These are phyloP conservation scores for Graphilbum fragrans DNA, from an alignment of 2,329 filamentous ascomycete genomes.

Conservation along the genomic window DNA sequence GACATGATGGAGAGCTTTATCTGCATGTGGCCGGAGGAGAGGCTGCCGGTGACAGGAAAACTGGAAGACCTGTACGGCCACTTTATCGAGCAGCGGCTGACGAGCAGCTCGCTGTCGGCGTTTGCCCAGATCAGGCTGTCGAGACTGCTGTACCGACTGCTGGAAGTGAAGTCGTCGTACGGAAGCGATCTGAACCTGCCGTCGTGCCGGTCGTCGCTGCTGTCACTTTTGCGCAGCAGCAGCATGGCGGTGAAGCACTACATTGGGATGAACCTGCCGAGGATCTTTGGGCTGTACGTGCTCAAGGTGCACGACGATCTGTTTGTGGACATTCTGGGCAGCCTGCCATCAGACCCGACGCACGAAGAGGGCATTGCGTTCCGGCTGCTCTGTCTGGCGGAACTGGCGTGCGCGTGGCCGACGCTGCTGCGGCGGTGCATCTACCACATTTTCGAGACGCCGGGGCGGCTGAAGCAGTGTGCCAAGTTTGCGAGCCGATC, in stretches of 20 bases:
- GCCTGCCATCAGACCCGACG: slow-evolving; percentile 59
- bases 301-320: slow-evolving; percentile 73
- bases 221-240: slow-evolving; percentile 57
- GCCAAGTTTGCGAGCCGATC: slow-evolving; percentile 61
- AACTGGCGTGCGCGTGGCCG: slow-evolving; percentile 71
- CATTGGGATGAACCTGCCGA: slow-evolving; percentile 56
- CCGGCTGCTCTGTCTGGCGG: slow-evolving; percentile 63
- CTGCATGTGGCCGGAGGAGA: slow-evolving; percentile 48
- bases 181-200: slow-evolving; percentile 45
- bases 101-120: slow-evolving; percentile 57
- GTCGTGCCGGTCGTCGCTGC: slow-evolving; percentile 55
- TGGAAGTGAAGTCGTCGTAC: slow-evolving; percentile 57
- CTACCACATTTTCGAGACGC: slow-evolving; percentile 89
- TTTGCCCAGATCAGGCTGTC: slow-evolving; percentile 56
- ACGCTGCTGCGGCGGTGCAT: slow-evolving; percentile 77
- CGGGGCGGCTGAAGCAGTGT: slow-evolving; percentile 56
- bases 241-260: slow-evolving; percentile 63
- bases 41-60: slow-evolving; percentile 47
- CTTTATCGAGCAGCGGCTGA: slow-evolving; percentile 56
- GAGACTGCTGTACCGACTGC: slow-evolving; percentile 55
- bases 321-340: slow-evolving; percentile 71
- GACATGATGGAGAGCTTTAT: slow-evolving; percentile 54
- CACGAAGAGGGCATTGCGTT: slow-evolving; percentile 76
- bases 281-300: slow-evolving; percentile 71
- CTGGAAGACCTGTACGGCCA: slow-evolving; percentile 70